These are phyloP conservation scores for Podaxis rugospora DNA, from an alignment of 768 basidiomycete genomes.

Conservation along the genomic window DNA sequence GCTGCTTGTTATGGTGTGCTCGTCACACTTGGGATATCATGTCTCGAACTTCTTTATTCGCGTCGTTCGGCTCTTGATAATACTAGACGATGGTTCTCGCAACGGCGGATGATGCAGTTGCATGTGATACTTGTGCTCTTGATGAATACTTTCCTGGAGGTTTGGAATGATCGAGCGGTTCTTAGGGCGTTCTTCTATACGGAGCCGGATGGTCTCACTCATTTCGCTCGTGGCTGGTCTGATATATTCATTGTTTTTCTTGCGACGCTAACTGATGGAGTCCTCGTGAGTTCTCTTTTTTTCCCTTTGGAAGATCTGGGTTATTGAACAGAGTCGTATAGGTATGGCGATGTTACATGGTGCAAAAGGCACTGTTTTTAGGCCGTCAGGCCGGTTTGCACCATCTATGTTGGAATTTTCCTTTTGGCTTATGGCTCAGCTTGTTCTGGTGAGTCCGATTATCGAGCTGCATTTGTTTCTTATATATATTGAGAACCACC, in stretches of 20 bases:
- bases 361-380: not conserved
- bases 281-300: not conserved
- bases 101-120: not conserved
- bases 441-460: not conserved
- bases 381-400: not conserved
- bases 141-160: not conserved
- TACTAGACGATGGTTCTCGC: not conserved
- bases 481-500: too few species aligned
- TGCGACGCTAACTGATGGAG: not conserved
- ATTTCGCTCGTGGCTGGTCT: not conserved
- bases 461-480: not conserved
- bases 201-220: not conserved
- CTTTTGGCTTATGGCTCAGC: not conserved
- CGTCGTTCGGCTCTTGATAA: not conserved
- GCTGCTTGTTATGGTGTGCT: not conserved
- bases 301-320: not conserved
- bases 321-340: not conserved
- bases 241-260: not conserved
- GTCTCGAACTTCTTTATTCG: not conserved
- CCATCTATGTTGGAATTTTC: not conserved
- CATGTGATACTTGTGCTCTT: not conserved
- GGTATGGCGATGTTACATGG: conserved; percentile 3
- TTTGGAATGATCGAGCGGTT: not conserved
- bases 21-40: not conserved
- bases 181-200: not conserved